Percentiles rank a stretch among this genome's conserved stretches.
Evolutionary conservation across 2,329 filamentous ascomycete species (phyloP).

Genomic region (Paracoccidioides brasiliensis): DNA sequence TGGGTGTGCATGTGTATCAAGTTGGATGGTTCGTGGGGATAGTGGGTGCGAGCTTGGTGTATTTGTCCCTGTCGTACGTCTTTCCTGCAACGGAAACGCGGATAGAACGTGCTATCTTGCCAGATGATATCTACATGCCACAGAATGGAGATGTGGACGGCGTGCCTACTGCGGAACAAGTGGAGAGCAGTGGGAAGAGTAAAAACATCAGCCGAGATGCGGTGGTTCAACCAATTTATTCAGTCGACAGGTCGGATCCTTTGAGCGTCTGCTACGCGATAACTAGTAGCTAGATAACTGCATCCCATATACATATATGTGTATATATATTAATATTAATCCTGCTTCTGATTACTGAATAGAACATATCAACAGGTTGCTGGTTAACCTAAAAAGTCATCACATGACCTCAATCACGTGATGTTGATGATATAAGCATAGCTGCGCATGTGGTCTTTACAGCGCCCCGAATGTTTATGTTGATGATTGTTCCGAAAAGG

Average conservation of each 20-base stretch:
- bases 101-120: conserved; percentile 26
- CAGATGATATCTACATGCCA: conserved; percentile 25
- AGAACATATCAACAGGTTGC: too few relatives aligned
- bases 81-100: conserved; percentile 41
- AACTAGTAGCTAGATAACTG: not conserved
- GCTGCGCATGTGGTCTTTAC: conserved; percentile 15
- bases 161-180: not conserved
- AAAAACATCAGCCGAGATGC: not conserved
- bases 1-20: conserved; percentile 45
- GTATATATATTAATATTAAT: too few relatives aligned
- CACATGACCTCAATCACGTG: not conserved
- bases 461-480: conserved; percentile 28
- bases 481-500: conserved; percentile 16
- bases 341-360: too few relatives aligned
- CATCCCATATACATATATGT: too few relatives aligned
- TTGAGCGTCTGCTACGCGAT: not conserved
- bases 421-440: not conserved
- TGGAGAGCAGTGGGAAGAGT: not conserved
- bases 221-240: not conserved
- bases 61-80: conserved; percentile 36
- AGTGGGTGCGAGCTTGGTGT: conserved; percentile 42
- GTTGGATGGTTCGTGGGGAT: conserved; percentile 58
- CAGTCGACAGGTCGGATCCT: not conserved
- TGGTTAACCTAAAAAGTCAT: too few relatives aligned
- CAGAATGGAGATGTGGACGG: not conserved